Conservation (phyloP, 495 filamentous ascomycete genomes). For the Annulohypoxylon nitens region DNA sequence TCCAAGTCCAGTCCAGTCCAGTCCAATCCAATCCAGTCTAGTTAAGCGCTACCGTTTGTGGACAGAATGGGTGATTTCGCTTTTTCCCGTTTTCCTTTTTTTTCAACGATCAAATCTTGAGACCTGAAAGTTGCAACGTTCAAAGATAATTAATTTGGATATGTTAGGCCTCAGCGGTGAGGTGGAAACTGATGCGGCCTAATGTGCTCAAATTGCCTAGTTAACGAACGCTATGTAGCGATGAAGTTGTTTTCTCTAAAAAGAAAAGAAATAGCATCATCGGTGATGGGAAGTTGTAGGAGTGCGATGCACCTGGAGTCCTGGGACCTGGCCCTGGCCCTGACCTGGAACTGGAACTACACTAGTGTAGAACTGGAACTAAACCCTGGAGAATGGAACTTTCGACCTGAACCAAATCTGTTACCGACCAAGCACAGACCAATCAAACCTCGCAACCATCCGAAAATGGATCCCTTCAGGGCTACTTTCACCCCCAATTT, state of each 20-base stretch:
- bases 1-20: too few species aligned
- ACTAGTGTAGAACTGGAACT: too few species aligned
- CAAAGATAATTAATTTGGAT: not conserved
- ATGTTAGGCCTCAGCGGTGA: constrained; percentile 22
- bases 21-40: not conserved
- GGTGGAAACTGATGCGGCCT: constrained; percentile 33
- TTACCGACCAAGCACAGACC: constrained; percentile 15
- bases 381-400: too few species aligned
- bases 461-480: constrained; percentile 4
- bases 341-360: not conserved
- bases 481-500: constrained; percentile 6
- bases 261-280: constrained; percentile 28
- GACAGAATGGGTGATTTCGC: not conserved
- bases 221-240: constrained; percentile 23
- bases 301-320: constrained; percentile 7
- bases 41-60: not conserved
- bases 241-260: constrained; percentile 25
- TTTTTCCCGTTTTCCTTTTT: not conserved
- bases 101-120: not conserved
- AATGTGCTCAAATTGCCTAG: constrained; percentile 26
- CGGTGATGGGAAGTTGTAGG: constrained; percentile 20
- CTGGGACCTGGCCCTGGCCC: not conserved
- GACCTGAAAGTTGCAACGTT: not conserved
- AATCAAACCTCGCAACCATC: constrained; percentile 21
- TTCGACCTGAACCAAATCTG: constrained; percentile 15